These are phyloP conservation scores for Colletotrichum euphorbiae DNA, from an alignment of 2,329 filamentous ascomycete genomes.

Conservation along the genomic window DNA sequence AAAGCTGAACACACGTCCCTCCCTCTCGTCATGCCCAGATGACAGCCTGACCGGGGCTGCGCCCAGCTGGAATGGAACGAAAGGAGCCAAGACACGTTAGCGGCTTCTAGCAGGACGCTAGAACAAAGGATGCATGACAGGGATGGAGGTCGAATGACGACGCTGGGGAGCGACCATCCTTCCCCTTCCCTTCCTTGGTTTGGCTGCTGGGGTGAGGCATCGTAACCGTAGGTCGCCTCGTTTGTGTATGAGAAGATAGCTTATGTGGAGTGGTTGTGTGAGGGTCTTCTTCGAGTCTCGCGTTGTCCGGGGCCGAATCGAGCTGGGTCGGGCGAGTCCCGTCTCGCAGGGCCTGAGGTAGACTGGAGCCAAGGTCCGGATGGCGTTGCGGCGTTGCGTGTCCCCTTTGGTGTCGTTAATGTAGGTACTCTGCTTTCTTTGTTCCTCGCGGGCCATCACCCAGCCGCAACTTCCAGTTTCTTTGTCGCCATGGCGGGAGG, in stretches of 20 bases:
- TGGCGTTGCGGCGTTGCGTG: too few species aligned
- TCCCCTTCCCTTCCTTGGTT: not conserved
- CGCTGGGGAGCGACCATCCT: not conserved
- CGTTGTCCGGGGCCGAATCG: constrained; percentile 7
- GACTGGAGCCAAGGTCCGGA: not conserved
- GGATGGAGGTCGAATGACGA: constrained; percentile 17
- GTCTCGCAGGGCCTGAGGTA: not conserved
- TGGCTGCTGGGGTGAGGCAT: not conserved
- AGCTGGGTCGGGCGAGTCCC: not conserved
- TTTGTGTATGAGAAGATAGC: not conserved
- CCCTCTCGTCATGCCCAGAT: constrained; percentile 25
- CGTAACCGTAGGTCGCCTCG: not conserved
- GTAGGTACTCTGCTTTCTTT: too few species aligned
- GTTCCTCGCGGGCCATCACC: too few species aligned
- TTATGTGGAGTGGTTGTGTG: not conserved
- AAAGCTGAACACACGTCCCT: not conserved
- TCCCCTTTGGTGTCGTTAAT: too few species aligned
- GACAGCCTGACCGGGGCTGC: constrained; percentile 15
- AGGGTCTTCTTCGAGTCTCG: constrained; percentile 18
- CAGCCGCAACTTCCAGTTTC: too few species aligned
- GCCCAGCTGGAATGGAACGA: not conserved
- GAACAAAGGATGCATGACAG: constrained; percentile 36
- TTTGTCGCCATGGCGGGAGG: too few species aligned
- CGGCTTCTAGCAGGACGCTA: constrained; percentile 38
- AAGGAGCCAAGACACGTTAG: constrained; percentile 7